phyloP scores from a whole-genome alignment of 2,329 filamentous ascomycete species.

The Xylaria sp. region DNA sequence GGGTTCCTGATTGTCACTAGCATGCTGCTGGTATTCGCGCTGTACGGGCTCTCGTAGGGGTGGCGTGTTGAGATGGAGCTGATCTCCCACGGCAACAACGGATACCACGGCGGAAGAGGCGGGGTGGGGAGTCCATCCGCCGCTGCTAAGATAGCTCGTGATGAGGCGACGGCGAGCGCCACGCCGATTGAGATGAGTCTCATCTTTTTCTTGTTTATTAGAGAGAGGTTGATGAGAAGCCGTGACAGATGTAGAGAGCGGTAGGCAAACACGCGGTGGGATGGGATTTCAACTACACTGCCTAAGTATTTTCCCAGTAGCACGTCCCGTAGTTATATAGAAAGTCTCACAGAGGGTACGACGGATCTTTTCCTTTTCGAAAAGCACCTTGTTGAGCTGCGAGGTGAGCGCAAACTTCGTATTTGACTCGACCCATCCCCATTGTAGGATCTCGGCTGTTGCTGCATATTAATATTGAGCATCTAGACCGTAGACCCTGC shows the following conservation, averaged over 20 bases:
- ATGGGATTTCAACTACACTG: not conserved
- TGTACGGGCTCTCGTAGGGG: conserved; percentile 30
- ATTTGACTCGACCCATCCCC: conserved; percentile 7
- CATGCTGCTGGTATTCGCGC: conserved; percentile 28
- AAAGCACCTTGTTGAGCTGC: not conserved
- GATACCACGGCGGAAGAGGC: conserved; percentile 36
- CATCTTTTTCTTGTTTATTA: conserved; percentile 8
- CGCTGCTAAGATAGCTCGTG: not conserved
- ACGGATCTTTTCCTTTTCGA: not conserved
- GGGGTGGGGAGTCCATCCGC: conserved; percentile 8
- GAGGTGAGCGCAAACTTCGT: not conserved
- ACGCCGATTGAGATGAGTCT: conserved; percentile 1
- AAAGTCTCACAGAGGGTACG: not conserved
- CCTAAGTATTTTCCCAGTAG: not conserved
- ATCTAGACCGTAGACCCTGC: conserved; percentile 20
- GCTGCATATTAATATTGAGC: conserved; percentile 26
- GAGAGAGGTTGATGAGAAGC: not conserved
- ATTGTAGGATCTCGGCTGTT: conserved; percentile 19
- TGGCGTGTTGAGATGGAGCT: conserved; percentile 23
- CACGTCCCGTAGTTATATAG: conserved; percentile 3
- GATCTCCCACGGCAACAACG: conserved; percentile 32
- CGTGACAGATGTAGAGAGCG: not conserved
- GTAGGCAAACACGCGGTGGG: not conserved
- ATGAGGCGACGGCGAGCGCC: conserved; percentile 6
- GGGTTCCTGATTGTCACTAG: conserved; percentile 31